Conservation (phyloP, 306 rosid genomes). For the Canavalia ensiformis region DNA sequence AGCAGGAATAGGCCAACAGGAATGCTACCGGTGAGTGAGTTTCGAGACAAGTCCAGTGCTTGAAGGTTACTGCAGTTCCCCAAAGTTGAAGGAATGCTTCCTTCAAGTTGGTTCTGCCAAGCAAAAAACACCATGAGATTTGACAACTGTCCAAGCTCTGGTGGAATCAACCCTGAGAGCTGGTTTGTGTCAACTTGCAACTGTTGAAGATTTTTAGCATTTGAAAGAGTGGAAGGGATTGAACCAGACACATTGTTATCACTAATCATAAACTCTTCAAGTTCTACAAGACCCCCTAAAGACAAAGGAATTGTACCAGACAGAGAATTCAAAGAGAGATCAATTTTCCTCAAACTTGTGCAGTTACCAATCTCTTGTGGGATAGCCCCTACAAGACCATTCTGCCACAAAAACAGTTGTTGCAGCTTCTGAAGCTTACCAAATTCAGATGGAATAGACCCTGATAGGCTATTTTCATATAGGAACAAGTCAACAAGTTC, state of each 20-base stretch:
- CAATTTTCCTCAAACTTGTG: constrained; percentile 76
- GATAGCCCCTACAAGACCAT: constrained; percentile 74
- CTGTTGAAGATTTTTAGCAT: constrained; percentile 70
- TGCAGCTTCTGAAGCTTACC: constrained; percentile 85
- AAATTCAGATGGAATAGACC: constrained; percentile 80
- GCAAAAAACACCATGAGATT: constrained; percentile 79
- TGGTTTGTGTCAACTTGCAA: constrained; percentile 91
- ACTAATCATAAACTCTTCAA: constrained; percentile 94
- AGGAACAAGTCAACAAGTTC: constrained; percentile 83
- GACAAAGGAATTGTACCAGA: constrained; percentile 88
- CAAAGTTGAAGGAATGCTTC: constrained; percentile 82
- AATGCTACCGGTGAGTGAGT: constrained; percentile 77
- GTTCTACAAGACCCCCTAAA: constrained; percentile 61
- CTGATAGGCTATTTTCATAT: constrained; percentile 85
- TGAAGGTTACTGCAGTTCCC: constrained; percentile 70
- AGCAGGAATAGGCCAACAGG: constrained; percentile 83
- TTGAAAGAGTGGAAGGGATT: constrained; percentile 78
- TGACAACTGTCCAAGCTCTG: constrained; percentile 72
- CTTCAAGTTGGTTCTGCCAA: constrained; percentile 95
- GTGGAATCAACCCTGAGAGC: constrained; percentile 90
- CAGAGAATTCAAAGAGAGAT: constrained; percentile 83
- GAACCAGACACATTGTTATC: constrained; percentile 89
- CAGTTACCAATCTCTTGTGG: constrained; percentile 91
- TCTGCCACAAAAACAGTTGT: constrained; percentile 86
- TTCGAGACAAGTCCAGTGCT: constrained; percentile 85